Evolutionary conservation across 208 protist genomes (phyloP), one percentile per base, ranked within the genome.

Genomic region (Crithidia bombi): DNA sequence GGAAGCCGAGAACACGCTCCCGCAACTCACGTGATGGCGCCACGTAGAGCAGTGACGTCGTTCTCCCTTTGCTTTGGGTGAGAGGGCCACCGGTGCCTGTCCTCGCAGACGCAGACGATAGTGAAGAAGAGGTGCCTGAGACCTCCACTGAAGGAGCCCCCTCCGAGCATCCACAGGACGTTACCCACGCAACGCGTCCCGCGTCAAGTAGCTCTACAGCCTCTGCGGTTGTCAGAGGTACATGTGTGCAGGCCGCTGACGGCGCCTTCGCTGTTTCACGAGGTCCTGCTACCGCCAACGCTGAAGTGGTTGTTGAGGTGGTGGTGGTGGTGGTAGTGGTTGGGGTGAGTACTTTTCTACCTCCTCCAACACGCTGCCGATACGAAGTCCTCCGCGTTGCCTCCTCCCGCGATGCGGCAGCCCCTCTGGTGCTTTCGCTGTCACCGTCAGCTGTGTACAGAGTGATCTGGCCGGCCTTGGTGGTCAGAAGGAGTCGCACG

Each of bases 401-500:
- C 28, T n/a, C 28, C 5, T 11, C 3, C 10, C 7, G 14, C 19
- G 44, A 10, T 6, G 19, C 44, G 14, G 19, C 14, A 10, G 14
- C 19, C 44, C 19, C 19, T 6, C 19, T 10, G 14, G 19, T 21
- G 7, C 14, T 49, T 11, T 49, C 21, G 19, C 39, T 21, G 25
- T 21, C 30, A 3, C 25, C 26, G 33, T n/a, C 7, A 9, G 6
- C 1, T 19, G 56, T 43, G 51, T 54, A 66, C 28, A 74, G 12
- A 10, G 55, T 55, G 28, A 74, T 39, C 28, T 74, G 50, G 0
- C 19, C 23, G 0, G 14, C 59, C 17, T 67, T 51, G 6, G 68
- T 47, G 43, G 64, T 75, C 14, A 78, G 21, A 26, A 85, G 41
- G 15, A 90, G 79, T 12, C 76, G 67, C 10, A 89, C 56, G 23